Percentiles rank a stretch among this genome's conserved stretches.
phyloP scores from a whole-genome alignment of 495 filamentous ascomycete genomes.

The Hapsidospora chrysogenum region DNA sequence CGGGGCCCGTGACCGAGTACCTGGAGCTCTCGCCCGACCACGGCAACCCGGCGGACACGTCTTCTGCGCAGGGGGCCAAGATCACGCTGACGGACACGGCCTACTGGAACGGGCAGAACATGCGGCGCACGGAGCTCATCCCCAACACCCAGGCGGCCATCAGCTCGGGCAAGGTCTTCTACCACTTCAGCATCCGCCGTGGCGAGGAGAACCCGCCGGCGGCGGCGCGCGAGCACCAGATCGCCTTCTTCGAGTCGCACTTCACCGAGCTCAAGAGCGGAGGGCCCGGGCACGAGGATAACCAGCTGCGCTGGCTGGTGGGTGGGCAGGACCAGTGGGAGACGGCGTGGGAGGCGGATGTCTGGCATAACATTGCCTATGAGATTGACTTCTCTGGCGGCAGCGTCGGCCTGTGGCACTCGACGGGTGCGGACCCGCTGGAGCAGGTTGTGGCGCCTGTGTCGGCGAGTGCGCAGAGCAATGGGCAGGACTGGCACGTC shows the following conservation, averaged over 20 bases:
- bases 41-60: constrained; percentile 52
- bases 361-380: constrained; percentile 62
- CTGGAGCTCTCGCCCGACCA: constrained; percentile 34
- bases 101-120: constrained; percentile 41
- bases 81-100: constrained; percentile 49
- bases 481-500: constrained; percentile 60
- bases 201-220: constrained; percentile 40
- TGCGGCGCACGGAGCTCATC: constrained; percentile 45
- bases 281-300: constrained; percentile 34
- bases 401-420: constrained; percentile 54
- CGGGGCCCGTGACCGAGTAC: constrained; percentile 34
- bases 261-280: constrained; percentile 62
- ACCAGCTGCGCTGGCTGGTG: constrained; percentile 28
- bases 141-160: constrained; percentile 49
- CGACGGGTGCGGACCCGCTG: constrained; percentile 38
- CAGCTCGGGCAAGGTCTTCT: constrained; percentile 43
- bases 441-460: constrained; percentile 40
- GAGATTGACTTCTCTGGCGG: constrained; percentile 43
- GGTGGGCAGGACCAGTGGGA: constrained; percentile 23
- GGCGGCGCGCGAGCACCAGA: constrained; percentile 50
- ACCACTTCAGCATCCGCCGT: constrained; percentile 54
- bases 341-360: constrained; percentile 30
- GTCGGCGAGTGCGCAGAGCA: constrained; percentile 40
- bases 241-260: constrained; percentile 61
- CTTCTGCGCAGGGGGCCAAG: constrained; percentile 46